Percentiles rank a stretch among this genome's conserved stretches.
Evolutionary conservation across 306 rosid species (phyloP).

Genomic region (Notholithocarpus densiflorus): DNA sequence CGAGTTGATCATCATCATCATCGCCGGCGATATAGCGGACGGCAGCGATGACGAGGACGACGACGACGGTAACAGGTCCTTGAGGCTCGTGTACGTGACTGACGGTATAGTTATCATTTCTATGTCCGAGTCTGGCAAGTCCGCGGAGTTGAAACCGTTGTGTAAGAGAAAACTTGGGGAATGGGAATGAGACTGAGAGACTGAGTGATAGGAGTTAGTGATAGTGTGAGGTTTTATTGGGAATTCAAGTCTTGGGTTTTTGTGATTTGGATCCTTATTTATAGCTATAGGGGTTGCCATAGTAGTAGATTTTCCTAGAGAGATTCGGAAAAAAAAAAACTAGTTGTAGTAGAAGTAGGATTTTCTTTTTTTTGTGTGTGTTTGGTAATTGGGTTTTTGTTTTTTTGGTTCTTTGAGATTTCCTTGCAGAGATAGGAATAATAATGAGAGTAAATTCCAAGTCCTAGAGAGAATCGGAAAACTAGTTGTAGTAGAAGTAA

Average conservation of each 20-base stretch:
- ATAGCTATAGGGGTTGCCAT: conserved; percentile 6
- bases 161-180: conserved; percentile 24
- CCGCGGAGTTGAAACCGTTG: conserved; percentile 18
- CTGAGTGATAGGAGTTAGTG: neutral
- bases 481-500: too few species aligned
- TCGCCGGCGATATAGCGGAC: conserved; percentile 10
- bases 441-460: too few species aligned
- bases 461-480: neutral
- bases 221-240: neutral
- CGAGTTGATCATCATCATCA: neutral
- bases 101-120: conserved; percentile 30
- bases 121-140: conserved; percentile 19
- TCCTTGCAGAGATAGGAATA: too few species aligned
- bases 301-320: neutral
- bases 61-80: conserved; percentile 42
- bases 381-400: too few species aligned
- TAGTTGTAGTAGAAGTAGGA: too few species aligned
- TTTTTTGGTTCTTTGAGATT: too few species aligned
- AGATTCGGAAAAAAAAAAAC: too few species aligned
- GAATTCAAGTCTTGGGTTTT: neutral
- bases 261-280: neutral
- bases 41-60: neutral
- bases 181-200: neutral
- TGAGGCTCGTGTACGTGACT: conserved; percentile 49
- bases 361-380: too few species aligned